phyloP scores from a whole-genome alignment of 169 alveolate species.

The Eimeria maxima region DNA sequence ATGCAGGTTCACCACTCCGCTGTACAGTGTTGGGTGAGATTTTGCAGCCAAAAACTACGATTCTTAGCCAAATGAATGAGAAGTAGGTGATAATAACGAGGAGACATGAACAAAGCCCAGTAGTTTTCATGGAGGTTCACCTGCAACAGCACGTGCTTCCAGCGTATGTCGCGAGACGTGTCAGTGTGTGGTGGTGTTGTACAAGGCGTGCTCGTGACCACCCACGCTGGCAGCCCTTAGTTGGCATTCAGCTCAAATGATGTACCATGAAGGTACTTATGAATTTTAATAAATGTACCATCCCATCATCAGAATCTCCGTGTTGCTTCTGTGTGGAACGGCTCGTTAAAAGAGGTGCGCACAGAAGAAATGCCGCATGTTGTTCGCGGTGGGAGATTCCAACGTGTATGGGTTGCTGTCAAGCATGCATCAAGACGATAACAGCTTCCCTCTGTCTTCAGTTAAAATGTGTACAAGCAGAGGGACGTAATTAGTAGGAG shows the following conservation, averaged over 20 bases:
- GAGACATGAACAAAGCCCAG: background rate
- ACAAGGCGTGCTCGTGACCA: background rate
- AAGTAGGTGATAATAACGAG: background rate
- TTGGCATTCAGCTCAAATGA: background rate
- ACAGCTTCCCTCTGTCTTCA: background rate
- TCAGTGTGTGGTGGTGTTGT: constrained; percentile 1
- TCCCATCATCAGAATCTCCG: background rate
- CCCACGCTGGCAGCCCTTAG: background rate
- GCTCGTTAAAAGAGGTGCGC: background rate
- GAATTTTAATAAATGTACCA: background rate
- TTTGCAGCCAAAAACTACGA: background rate
- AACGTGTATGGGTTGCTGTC: background rate
- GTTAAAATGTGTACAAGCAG: background rate
- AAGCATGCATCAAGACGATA: background rate
- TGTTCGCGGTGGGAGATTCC: background rate
- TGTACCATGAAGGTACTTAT: background rate
- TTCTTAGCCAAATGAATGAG: background rate
- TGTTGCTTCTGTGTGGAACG: background rate
- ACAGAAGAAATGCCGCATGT: background rate
- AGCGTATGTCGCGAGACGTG: constrained; percentile 2
- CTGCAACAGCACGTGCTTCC: background rate
- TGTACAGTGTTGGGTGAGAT: background rate
- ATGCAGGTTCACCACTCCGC: constrained; percentile 11
- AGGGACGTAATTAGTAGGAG: background rate
- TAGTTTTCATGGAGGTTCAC: background rate